Evolutionary conservation across 352 stramenopile genomes (phyloP), one percentile per base, ranked within the genome.

Genomic region (Globisporangium uncinulatum): DNA sequence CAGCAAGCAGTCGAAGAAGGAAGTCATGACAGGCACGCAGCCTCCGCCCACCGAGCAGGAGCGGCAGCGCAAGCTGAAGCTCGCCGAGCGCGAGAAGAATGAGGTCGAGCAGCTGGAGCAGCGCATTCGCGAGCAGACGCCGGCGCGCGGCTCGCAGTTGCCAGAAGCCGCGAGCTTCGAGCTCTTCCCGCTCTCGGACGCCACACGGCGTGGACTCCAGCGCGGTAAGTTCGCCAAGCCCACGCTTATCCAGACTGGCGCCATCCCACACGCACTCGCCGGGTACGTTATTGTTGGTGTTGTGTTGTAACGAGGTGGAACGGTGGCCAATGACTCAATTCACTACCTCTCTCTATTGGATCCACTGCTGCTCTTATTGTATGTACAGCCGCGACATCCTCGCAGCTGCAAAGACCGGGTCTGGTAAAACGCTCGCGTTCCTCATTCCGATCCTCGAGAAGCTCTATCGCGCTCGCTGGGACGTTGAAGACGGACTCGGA

Each of bases 401-500:
- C 4, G 92, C 83, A 5, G 90, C 89, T 1, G 94, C 92, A 45
- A 97, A 97, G 68, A 98, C 94, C 0, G 94, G 94, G 10, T 96
- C 81, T 6, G 93, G 94, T 19, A 98, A 98, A 71, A 98, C 95
- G 51, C 81, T 96, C 31, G 92, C 95, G 37, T 97, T 96, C 71
- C 57, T 97, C 32, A 68, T 97, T 39, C 87, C 89, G 0, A 71
- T 95, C 44, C 69, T 98, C 4, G 91, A 98, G 69, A 89, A 87
- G 62, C 83, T 98, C 17, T 97, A 90, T 66, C 82, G 84, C 14
- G 70, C 83, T 41, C 83, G 82, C 7, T 98, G 91, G 91, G 75
- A 80, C 36, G 66, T 80, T 9, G 84, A 94, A 47, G 97, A 99
- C 68, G 97, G 97, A 31, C 81, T 99, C 14, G 97, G 94, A 39